Base-by-base conservation (phyloP, 495 filamentous ascomycete genomes). In the Podospora comata region DNA sequence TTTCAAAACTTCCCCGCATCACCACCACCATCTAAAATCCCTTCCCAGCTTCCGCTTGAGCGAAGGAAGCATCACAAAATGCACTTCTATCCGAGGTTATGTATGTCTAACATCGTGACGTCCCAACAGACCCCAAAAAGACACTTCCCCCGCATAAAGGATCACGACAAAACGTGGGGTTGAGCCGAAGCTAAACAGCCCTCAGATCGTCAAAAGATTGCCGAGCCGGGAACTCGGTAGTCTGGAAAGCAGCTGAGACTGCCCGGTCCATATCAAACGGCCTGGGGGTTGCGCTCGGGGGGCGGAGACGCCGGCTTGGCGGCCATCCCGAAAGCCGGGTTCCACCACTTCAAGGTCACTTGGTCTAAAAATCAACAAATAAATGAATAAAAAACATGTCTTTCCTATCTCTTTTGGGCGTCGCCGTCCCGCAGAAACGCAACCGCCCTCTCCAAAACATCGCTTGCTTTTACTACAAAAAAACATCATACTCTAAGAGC, bases 401-500 rank as follows among this genome's bases (percentile, higher is more conserved):
- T 39, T 69, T 70, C 68, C 68, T 66, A 62, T 69, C 64, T 69
- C 34, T 68, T 69, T 67, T 70, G 56, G 70, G 61, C 65, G 66
- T 65, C 70, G 58, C 66, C 70, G 61, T 28, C 64, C 59, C 32
- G 58, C 11, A 65, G 60, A 63, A 71, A 60, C 67, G 62, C 61
- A 54, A 34, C 63, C 63, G 59, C 70, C 68, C 62, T 64, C 64
- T 61, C 62, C 19, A 53, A 68, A 69, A 62, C 39, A 64, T 66
- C 68, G 66, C 68, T 72, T 62, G 65, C 65, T 74, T 66, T 73
- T 63, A 48, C 39, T 71, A 70, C 71, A 60, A 61, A 9, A 54
- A 59, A 69, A 67, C 11, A 7, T 19, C 58, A 23, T 23, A 53
- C 28, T 69, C 66, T 83, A 86, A 67, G 85, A 85, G 65, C 85